Evolutionary conservation across 345 rosid genomes (phyloP).

Genomic region (Gossypium anomalum): DNA sequence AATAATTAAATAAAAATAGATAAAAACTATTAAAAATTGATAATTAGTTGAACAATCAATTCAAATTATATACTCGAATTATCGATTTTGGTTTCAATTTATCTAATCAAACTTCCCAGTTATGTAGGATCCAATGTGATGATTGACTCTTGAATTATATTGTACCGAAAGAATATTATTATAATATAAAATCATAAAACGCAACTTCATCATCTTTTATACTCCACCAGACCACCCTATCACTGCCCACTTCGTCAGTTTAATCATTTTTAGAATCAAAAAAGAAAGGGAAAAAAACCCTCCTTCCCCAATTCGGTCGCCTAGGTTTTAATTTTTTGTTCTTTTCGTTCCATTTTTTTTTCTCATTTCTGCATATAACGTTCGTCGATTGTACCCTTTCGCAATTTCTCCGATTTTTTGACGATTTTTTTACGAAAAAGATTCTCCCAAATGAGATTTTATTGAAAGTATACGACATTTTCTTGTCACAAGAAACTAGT

Average conservation of each 20-base stretch:
- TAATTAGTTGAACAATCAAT: fast-evolving
- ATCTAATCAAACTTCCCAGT: no score
- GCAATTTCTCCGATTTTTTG: not conserved
- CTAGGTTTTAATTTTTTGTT: slow-evolving; percentile 9
- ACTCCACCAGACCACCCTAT: not conserved
- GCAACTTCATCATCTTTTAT: not conserved
- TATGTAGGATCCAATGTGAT: no score
- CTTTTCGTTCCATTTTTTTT: not conserved
- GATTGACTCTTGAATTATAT: no score
- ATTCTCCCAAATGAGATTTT: not conserved
- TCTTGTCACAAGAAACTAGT: slow-evolving; percentile 11
- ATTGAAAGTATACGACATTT: slow-evolving; percentile 5
- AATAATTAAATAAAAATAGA: no score
- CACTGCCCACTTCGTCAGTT: not conserved
- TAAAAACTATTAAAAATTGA: no score
- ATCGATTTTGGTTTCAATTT: no score
- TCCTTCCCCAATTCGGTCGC: slow-evolving; percentile 10
- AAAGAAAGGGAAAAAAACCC: not conserved
- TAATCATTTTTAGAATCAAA: not conserved
- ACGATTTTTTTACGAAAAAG: not conserved
- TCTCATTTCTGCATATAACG: slow-evolving; percentile 16
- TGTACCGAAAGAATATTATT: no score
- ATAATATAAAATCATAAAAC: not conserved
- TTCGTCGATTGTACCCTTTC: not conserved
- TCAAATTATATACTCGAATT: no score